Base-by-base conservation (phyloP, 345 rosid species). In the Physaria fendleri region DNA sequence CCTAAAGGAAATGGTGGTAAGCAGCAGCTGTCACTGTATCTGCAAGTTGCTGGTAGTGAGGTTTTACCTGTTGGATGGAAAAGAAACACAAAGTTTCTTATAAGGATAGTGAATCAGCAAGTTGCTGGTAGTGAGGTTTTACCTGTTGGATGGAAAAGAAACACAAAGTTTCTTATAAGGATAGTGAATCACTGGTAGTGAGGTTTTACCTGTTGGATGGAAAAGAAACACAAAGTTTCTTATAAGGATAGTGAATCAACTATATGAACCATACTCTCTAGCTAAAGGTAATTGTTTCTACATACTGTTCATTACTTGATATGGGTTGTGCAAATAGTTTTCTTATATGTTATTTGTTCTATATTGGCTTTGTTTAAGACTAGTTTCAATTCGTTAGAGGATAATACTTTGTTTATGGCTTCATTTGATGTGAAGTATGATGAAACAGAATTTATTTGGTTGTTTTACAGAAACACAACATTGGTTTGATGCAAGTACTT, bases 1-100 rank as follows among this genome's bases (percentile, higher is more conserved):
- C n/a, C n/a, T n/a, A n/a, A 78, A 34, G 95, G 87, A 63, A 84
- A 84, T 76, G 2, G 18, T 46, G 52, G 24, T 24, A 6, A 46
- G 18, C 0, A 7, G 6, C 25, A 7, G 6, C 25, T 46, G 3
- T 46, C 52, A 1, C 6, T 46, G 33, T 46, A 13, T 46, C 20
- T 46, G 5, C 32, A 1, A 18, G 52, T 46, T 46, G 6, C 20
- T 24, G 12, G 20, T 1, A 24, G 52, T 25, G 6, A 46, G 4
- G 3, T 24, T 46, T 46, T 24, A 12, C 20, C 52, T 46, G 20
- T 6, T 24, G 52, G 52, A 46, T 46, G 52, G 52, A 46, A 12
- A 46, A 24, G 33, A 24, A 18, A 7, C 2, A 20, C 20, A 7
- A 0, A 46, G 0, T 3, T 46, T 24, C 1, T 0, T 20, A 23